A percentile compares a stretch with the other conserved stretches of the same genome.
Conservation (phyloP, 306 rosid species). For the Cucurbita ficifolia region DNA sequence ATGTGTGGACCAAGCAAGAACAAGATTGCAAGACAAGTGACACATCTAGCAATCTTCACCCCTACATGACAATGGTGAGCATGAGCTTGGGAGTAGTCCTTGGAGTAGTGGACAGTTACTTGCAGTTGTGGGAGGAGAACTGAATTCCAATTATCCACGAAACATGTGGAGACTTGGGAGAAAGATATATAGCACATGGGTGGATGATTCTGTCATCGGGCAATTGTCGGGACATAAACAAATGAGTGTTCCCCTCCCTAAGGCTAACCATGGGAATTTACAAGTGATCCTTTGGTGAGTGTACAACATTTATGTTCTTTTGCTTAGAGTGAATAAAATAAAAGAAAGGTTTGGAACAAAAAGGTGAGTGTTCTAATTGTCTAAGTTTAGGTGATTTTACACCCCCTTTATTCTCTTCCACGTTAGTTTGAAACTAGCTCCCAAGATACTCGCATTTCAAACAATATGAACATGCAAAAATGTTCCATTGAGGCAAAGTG, state of each 20-base stretch:
- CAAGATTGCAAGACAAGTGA: no score
- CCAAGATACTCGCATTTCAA: neutral
- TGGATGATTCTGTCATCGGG: neutral
- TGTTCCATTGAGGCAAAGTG: neutral
- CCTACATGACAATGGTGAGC: neutral
- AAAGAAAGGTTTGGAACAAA: no score
- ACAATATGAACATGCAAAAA: neutral
- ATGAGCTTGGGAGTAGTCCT: neutral
- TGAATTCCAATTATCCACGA: neutral
- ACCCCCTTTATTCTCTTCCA: neutral
- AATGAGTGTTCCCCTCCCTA: neutral
- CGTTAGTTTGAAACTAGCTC: neutral
- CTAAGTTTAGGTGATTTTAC: neutral
- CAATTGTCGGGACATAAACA: neutral
- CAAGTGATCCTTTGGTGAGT: neutral
- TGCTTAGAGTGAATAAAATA: no score
- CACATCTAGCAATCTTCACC: no score
- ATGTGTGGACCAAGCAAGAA: no score
- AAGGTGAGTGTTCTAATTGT: no score
- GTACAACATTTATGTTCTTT: neutral
- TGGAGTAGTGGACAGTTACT: neutral
- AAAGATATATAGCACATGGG: neutral
- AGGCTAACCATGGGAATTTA: neutral
- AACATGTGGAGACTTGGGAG: neutral
- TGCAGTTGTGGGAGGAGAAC: neutral